Evolutionary conservation across 352 stramenopile genomes (phyloP).

Genomic region (Pythium graminicola): DNA sequence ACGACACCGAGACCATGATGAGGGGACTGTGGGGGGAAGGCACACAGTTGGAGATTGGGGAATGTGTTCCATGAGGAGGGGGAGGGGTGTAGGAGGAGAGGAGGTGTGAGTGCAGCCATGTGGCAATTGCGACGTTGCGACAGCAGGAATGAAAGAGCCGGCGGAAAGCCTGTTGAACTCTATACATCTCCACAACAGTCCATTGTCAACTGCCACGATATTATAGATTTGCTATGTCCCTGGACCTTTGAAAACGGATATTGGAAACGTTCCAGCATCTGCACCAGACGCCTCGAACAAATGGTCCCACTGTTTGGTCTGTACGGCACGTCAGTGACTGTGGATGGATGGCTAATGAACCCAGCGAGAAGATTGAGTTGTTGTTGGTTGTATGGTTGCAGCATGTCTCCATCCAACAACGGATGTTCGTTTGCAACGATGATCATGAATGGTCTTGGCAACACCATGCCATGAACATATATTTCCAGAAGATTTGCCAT

Average conservation of each 20-base stretch:
- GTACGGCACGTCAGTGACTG: too few relatives aligned
- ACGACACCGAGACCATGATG: constrained; percentile 19
- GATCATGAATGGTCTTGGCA: too few relatives aligned
- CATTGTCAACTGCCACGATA: neutral
- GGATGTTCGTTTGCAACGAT: too few relatives aligned
- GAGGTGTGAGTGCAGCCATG: constrained; percentile 1
- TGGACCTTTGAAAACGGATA: constrained; percentile 1
- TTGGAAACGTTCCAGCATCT: neutral
- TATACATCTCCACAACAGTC: neutral
- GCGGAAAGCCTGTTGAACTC: constrained; percentile 1
- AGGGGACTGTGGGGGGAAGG: neutral
- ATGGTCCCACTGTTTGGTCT: neutral
- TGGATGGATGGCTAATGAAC: too few relatives aligned
- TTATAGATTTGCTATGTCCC: neutral
- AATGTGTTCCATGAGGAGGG: neutral
- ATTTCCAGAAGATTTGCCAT: too few relatives aligned
- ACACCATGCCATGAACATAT: too few relatives aligned
- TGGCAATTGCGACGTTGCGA: constrained; percentile 1
- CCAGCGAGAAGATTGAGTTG: too few relatives aligned
- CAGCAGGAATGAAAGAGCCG: constrained; percentile 3
- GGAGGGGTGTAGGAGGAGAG: neutral
- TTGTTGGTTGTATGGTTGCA: too few relatives aligned
- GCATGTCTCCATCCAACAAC: too few relatives aligned
- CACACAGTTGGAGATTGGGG: constrained; percentile 6
- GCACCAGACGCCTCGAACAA: neutral